Base-by-base conservation (phyloP, 139 green algal species). In the Gonium pectorale region DNA sequence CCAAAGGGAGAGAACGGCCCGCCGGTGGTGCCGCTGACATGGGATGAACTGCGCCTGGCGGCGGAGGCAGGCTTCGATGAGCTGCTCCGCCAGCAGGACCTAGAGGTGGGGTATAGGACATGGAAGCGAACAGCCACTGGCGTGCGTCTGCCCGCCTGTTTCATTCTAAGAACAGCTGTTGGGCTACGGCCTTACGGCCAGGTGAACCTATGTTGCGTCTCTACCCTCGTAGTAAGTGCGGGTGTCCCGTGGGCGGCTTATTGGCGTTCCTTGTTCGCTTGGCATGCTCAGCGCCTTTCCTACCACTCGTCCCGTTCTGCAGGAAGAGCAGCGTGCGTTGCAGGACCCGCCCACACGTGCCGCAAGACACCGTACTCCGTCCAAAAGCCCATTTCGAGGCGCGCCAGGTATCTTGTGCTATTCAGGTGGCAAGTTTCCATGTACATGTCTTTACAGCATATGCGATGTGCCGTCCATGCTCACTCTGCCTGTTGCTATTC, bases 11-110 rank as follows among this genome's bases (percentile, higher is more conserved):
- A 37, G 21, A 62, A 49, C 46, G 74, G 80, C 15, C 31, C 41
- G 1, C 70, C 73, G 21, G 62, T 69, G 82, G 73, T 81, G 43
- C 71, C 85, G 0, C 73, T 94, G 52, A 92, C 89, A 1, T 94
- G 91, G 91, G 79, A 91, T 24, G 79, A 94, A 80, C 86, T 94
- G 38, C 90, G 89, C 41, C 38, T 92, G 41, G 91, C 91, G 46
- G 91, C 91, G 22, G 89, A 92, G 85, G 87, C 79, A 33, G 91
- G 91, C 9, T 94, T 94, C 88, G 91, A 94, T 44, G 87, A 92
- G 86, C 86, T 94, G 64, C 54, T 94, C 52, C 56, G 66, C 52
- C 84, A 89, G 80, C 73, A 89, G 85, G 83, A 89, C 74, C n/a
- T 69, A 44, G n/a, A 85, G 59, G 62, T 80, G 66, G 31, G 73